phyloP scores from a whole-genome alignment of 805 yeast genomes.

The Naumovozyma dairenensis region DNA sequence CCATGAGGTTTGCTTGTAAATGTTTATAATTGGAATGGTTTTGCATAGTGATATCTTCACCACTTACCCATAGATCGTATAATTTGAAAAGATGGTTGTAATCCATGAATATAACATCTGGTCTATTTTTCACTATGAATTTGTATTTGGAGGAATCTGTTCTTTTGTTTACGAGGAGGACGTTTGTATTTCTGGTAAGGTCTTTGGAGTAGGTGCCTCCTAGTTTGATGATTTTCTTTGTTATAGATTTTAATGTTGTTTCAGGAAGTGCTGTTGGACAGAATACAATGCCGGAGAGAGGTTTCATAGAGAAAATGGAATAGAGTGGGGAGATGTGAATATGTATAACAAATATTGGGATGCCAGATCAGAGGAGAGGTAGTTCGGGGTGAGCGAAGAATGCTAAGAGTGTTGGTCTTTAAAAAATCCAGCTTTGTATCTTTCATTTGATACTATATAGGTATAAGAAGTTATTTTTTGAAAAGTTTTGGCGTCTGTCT shows the following conservation, averaged over 20 bases:
- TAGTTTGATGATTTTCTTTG: conserved; percentile 38
- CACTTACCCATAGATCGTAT: conserved; percentile 25
- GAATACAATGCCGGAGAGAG: conserved; percentile 41
- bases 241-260: conserved; percentile 34
- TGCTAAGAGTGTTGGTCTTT: too few species aligned
- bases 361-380: too few species aligned
- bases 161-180: conserved; percentile 46
- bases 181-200: conserved; percentile 50
- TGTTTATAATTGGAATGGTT: conserved; percentile 6
- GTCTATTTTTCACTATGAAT: conserved; percentile 21
- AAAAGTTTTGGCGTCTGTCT: too few species aligned
- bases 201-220: conserved; percentile 54
- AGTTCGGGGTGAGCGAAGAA: too few species aligned
- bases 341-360: too few species aligned
- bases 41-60: conserved; percentile 17
- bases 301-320: conserved; percentile 22
- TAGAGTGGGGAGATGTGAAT: too few species aligned
- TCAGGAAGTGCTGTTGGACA: conserved; percentile 46
- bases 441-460: too few species aligned
- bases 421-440: too few species aligned
- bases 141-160: conserved; percentile 27
- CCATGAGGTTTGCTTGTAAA: conserved; percentile 1
- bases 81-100: conserved; percentile 13
- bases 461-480: too few species aligned
- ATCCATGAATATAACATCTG: conserved; percentile 21